Evolutionary conservation across 352 stramenopile genomes (phyloP).

Genomic region (Globisporangium mamillatum): DNA sequence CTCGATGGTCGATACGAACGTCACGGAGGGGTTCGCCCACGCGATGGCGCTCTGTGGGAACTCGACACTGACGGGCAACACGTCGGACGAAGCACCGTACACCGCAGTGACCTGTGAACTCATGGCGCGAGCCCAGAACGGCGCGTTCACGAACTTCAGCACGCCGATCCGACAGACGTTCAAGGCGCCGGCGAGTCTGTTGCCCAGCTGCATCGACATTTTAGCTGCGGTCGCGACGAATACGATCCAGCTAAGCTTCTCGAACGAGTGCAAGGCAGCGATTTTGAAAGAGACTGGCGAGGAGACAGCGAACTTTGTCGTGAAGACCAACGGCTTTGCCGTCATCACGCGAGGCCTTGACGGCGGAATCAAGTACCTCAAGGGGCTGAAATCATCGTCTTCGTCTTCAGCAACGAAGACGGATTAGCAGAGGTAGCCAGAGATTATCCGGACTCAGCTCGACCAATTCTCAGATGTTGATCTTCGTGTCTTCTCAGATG

Average conservation of each 20-base stretch:
- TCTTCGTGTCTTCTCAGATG: too few species aligned
- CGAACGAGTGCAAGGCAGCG: constrained; percentile 36
- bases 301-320: constrained; percentile 51
- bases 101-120: constrained; percentile 65
- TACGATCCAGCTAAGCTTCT: constrained; percentile 39
- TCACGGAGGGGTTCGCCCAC: constrained; percentile 43
- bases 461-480: too few species aligned
- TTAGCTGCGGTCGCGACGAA: constrained; percentile 41
- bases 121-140: constrained; percentile 62
- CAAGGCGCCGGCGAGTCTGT: constrained; percentile 31
- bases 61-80: constrained; percentile 37
- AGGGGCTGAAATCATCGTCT: not conserved
- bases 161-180: constrained; percentile 56
- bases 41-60: constrained; percentile 50
- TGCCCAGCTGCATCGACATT: constrained; percentile 55
- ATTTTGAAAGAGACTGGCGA: constrained; percentile 58
- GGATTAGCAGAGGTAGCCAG: not conserved
- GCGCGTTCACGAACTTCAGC: constrained; percentile 77
- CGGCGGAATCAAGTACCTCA: constrained; percentile 51
- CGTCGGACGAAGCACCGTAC: constrained; percentile 36
- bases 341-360: constrained; percentile 55
- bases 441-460: not conserved
- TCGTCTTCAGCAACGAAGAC: not conserved
- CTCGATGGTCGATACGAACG: constrained; percentile 38
- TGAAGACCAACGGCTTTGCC: constrained; percentile 45